These are phyloP conservation scores for Galerina marginata DNA, from an alignment of 768 basidiomycete species.

Conservation along the genomic window DNA sequence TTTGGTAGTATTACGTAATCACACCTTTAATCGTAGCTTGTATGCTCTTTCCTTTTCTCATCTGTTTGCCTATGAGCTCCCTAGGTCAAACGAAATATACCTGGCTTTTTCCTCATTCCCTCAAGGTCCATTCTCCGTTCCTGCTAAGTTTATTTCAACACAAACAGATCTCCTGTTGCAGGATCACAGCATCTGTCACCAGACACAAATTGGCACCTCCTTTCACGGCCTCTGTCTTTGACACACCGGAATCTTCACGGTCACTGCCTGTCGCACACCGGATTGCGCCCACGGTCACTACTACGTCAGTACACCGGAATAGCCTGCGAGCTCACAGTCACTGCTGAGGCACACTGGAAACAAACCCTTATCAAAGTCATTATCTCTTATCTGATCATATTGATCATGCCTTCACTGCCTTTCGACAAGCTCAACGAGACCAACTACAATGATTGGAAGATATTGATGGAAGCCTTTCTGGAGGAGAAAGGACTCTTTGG, in stretches of 20 bases:
- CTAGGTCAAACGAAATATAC: too few relatives aligned
- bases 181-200: neutral
- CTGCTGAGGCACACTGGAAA: conserved; percentile 5
- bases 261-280: neutral
- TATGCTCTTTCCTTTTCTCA: too few relatives aligned
- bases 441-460: conserved; percentile 11
- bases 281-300: neutral
- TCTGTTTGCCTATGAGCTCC: too few relatives aligned
- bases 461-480: conserved; percentile 6
- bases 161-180: conserved; percentile 1
- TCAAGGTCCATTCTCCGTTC: too few relatives aligned
- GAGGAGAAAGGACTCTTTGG: conserved; percentile 2
- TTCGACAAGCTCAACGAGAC: conserved; percentile 6
- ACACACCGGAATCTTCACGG: too few relatives aligned
- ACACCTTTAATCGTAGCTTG: too few relatives aligned
- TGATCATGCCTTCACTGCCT: conserved; percentile 4
- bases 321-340: conserved; percentile 5
- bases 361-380: neutral
- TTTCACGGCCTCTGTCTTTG: too few relatives aligned
- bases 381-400: conserved; percentile 1
- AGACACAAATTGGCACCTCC: neutral
- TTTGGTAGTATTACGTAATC: too few relatives aligned
- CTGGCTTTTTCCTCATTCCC: too few relatives aligned
- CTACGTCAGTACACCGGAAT: neutral
- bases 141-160: too few relatives aligned